Evolutionary conservation across 208 protist genomes (phyloP), one percentile per base, ranked within the genome.

Genomic region (Angomonas ambiguus): DNA sequence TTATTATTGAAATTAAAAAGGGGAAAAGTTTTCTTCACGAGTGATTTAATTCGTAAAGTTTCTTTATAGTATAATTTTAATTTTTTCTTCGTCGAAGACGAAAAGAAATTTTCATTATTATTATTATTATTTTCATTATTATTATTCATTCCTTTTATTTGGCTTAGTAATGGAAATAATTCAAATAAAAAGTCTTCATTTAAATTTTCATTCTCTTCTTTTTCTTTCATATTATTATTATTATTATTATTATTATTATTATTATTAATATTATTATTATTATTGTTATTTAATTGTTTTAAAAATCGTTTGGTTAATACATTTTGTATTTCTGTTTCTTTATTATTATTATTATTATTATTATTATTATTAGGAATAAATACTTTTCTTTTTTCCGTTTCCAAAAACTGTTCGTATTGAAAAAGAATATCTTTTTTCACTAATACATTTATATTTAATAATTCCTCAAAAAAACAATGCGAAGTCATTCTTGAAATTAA

Each of bases 171-270:
- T n/a, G n/a, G n/a, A n/a, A n/a, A n/a, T n/a, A n/a, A n/a, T n/a
- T n/a, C n/a, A n/a, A n/a, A n/a, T n/a, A n/a, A n/a, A n/a, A n/a
- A n/a, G n/a, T n/a, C n/a, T n/a, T n/a, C n/a, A n/a, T n/a, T n/a
- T n/a, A n/a, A n/a, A n/a, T n/a, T n/a, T 45, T n/a, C 38, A n/a
- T 45, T 45, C 16, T 45, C 16, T n/a, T 45, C 16, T n/a, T n/a
- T 45, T 45, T 45, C 38, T 8, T 45, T n/a, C 38, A 45, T n/a
- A 45, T n/a, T 45, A 16, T 45, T 16, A 16, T 45, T 16, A n/a
- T 45, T 45, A 45, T 45, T 45, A 45, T 45, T 45, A 45, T 45
- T 45, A n/a, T n/a, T n/a, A n/a, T n/a, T n/a, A n/a, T n/a, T n/a
- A n/a, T n/a, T n/a, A n/a, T n/a, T n/a, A n/a, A n/a, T n/a, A n/a